These are phyloP conservation scores for Pyrenopolyporus hunteri DNA, from an alignment of 495 filamentous ascomycete species.

Conservation along the genomic window DNA sequence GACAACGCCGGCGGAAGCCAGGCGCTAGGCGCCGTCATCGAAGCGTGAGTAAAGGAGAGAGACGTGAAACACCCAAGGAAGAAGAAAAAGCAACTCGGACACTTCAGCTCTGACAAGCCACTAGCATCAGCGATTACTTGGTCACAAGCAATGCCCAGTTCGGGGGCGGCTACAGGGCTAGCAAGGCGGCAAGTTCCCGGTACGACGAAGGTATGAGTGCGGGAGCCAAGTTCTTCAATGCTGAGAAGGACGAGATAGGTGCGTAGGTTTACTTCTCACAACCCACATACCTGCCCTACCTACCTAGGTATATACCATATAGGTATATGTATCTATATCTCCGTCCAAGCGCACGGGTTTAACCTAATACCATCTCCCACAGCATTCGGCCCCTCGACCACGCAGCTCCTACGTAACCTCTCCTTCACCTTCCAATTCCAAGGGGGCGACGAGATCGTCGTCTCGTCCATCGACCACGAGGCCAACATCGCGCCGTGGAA, in stretches of 20 bases:
- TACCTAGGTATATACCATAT: neutral
- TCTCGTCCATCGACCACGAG: slow-evolving; percentile 74
- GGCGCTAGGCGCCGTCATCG: slow-evolving; percentile 64
- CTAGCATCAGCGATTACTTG: slow-evolving; percentile 68
- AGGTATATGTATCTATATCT: neutral
- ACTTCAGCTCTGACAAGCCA: neutral
- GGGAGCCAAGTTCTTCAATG: slow-evolving; percentile 72
- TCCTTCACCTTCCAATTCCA: slow-evolving; percentile 64
- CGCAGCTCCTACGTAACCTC: slow-evolving; percentile 75
- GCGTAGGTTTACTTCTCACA: slow-evolving; percentile 38
- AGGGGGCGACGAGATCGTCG: slow-evolving; percentile 65
- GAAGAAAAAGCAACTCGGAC: no score
- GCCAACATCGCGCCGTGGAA: slow-evolving; percentile 75
- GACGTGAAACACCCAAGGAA: neutral
- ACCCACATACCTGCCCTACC: neutral
- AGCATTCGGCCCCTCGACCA: slow-evolving; percentile 72
- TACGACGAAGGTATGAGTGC: slow-evolving; percentile 63
- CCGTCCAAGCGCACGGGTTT: neutral
- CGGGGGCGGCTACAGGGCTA: slow-evolving; percentile 66
- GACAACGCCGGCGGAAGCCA: slow-evolving; percentile 81
- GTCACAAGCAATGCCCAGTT: slow-evolving; percentile 73
- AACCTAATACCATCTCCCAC: neutral
- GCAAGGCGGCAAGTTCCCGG: slow-evolving; percentile 59
- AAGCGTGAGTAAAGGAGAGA: slow-evolving; percentile 58
- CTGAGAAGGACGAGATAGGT: slow-evolving; percentile 65